Conservation (phyloP, 116 monocot species). For the Thalassia testudinum region DNA sequence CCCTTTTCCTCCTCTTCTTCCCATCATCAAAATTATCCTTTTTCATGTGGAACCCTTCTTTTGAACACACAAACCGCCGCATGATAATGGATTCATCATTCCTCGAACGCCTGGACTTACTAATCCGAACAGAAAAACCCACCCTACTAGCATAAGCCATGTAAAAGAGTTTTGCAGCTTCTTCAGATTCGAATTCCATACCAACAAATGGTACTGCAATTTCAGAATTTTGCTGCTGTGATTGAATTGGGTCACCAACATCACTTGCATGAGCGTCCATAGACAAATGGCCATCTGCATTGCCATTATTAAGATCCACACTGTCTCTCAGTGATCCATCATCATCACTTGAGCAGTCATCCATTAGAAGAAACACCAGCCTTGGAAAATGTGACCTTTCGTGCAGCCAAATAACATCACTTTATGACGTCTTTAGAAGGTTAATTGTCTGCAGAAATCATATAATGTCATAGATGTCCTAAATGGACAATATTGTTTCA, state of each 20-base stretch:
- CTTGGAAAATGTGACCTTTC: too few relatives aligned
- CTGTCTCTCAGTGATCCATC: constrained; percentile 45
- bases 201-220: constrained; percentile 60
- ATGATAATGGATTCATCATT: constrained; percentile 86
- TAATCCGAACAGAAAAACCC: constrained; percentile 81
- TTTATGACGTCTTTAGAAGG: too few relatives aligned
- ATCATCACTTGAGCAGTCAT: constrained; percentile 11
- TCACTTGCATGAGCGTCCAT: constrained; percentile 58
- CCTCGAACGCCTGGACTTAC: constrained; percentile 72
- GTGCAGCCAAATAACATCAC: too few relatives aligned
- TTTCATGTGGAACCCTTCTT: constrained; percentile 49
- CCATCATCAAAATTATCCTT: constrained; percentile 32
- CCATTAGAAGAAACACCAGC: too few relatives aligned
- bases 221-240: constrained; percentile 11
- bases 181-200: constrained; percentile 97
- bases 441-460: too few relatives aligned
- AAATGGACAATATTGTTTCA: too few relatives aligned
- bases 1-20: constrained; percentile 83
- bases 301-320: constrained; percentile 70
- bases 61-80: constrained; percentile 89
- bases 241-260: constrained; percentile 24
- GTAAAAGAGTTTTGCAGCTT: constrained; percentile 89
- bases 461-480: too few relatives aligned
- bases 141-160: constrained; percentile 83
- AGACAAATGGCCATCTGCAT: constrained; percentile 56